Conservation (phyloP, 345 rosid genomes). For the Toxicodendron radicans region DNA sequence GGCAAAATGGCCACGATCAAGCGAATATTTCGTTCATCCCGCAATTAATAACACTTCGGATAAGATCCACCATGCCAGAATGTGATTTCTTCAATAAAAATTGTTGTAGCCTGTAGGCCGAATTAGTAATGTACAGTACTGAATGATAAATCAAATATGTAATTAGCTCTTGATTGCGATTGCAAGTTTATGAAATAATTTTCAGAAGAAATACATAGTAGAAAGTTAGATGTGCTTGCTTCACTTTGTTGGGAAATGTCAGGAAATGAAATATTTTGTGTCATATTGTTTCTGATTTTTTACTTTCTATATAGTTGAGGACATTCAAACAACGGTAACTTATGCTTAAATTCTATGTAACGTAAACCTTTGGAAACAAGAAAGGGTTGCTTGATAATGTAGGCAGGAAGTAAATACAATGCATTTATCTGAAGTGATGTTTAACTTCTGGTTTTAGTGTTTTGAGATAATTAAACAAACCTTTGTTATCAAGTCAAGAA, state of each 20-base stretch:
- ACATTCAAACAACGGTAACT: background rate
- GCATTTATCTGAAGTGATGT: slow-evolving; percentile 14
- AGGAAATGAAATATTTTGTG: background rate
- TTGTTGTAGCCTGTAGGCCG: background rate
- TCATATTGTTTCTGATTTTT: background rate
- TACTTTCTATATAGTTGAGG: background rate
- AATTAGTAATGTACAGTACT: slow-evolving; percentile 9
- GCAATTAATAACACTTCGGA: slow-evolving; percentile 15
- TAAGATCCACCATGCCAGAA: background rate
- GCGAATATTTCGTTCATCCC: slow-evolving; percentile 42
- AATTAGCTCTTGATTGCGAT: background rate
- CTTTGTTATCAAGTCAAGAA: slow-evolving; percentile 23
- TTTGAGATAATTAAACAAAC: background rate
- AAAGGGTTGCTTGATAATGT: slow-evolving; percentile 27
- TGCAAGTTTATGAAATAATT: background rate
- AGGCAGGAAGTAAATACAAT: slow-evolving; percentile 13
- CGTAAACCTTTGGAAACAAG: slow-evolving; percentile 21
- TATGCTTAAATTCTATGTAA: slow-evolving; percentile 23
- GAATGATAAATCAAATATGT: slow-evolving; percentile 6
- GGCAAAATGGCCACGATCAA: slow-evolving; percentile 57
- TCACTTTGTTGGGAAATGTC: background rate
- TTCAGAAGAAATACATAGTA: slow-evolving; percentile 6
- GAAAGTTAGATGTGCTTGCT: background rate
- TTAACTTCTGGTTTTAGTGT: background rate
- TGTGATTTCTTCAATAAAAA: background rate